A percentile compares a stretch with the other conserved stretches of the same genome.
Conservation (phyloP, 371 early-diverging fungal genomes). For the Funneliformis caledonium region DNA sequence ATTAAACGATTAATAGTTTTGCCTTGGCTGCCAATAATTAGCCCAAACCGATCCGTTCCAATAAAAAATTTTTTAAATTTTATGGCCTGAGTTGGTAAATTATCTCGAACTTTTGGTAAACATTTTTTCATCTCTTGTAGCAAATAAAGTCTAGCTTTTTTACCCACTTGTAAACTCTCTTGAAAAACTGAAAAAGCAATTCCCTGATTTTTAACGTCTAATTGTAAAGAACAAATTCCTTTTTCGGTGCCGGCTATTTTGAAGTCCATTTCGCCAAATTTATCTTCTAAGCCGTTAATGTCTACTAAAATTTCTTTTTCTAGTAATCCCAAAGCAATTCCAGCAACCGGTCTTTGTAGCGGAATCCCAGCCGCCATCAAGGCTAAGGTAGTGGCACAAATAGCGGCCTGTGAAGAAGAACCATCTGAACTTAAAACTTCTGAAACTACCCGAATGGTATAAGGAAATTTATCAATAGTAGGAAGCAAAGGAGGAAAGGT, state of each 20-base stretch:
- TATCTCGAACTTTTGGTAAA: no score
- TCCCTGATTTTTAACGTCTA: conserved; percentile 29
- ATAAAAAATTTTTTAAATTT: not conserved
- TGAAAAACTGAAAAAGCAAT: no score
- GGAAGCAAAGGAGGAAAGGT: conserved; percentile 21
- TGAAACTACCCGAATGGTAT: conserved; percentile 18
- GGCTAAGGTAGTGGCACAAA: conserved; percentile 30
- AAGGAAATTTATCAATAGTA: not conserved
- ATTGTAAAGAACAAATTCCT: conserved; percentile 13
- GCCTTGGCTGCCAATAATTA: conserved; percentile 5
- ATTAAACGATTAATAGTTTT: conserved; percentile 31
- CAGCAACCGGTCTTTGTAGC: conserved; percentile 25
- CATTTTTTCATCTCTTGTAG: conserved; percentile 17
- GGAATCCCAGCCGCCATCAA: conserved; percentile 17
- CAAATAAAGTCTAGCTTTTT: conserved; percentile 1
- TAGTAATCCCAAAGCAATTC: conserved; percentile 23
- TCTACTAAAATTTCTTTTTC: conserved; percentile 30
- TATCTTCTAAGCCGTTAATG: conserved; percentile 32
- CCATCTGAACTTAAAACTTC: conserved; percentile 34
- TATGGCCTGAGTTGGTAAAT: conserved; percentile 14
- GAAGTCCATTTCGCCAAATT: conserved; percentile 34
- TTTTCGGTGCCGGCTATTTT: conserved; percentile 32
- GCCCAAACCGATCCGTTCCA: conserved; percentile 6
- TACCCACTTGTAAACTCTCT: no score
- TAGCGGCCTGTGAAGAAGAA: conserved; percentile 29